Evolutionary conservation across 352 stramenopile species (phyloP).

Genomic region (Globisporangium radiosum): DNA sequence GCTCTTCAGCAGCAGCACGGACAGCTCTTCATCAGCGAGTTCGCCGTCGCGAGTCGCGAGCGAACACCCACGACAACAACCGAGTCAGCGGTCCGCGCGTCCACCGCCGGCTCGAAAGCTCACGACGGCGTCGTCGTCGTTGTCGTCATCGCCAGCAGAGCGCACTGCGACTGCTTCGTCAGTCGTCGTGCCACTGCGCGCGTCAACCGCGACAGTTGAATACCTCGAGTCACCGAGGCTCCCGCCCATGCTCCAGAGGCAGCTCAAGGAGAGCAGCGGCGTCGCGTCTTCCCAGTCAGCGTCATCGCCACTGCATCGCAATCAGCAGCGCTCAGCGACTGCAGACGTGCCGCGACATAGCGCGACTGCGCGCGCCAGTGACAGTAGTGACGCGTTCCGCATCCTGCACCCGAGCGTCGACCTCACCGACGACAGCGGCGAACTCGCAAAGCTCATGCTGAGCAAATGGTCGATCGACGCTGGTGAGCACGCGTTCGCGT

Average conservation of each 20-base stretch:
- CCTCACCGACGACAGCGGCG: conserved; percentile 41
- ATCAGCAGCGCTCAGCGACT: conserved; percentile 1
- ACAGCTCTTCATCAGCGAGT: not conserved
- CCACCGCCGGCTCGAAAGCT: conserved; percentile 3
- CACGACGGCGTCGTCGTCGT: not conserved
- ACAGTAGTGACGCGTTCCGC: conserved; percentile 29
- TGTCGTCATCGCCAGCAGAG: not conserved
- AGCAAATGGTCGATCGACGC: conserved; percentile 60
- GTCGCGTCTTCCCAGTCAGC: not conserved
- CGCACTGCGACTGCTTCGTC: not conserved
- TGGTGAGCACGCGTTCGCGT: conserved; percentile 48
- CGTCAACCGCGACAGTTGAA: conserved; percentile 24
- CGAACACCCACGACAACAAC: not conserved
- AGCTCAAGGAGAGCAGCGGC: conserved; percentile 4
- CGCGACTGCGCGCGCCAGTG: conserved; percentile 1
- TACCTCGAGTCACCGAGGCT: conserved; percentile 28
- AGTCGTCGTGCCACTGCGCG: conserved; percentile 18
- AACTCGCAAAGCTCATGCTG: conserved; percentile 53
- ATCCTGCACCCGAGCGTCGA: conserved; percentile 57
- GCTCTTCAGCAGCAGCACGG: conserved; percentile 5
- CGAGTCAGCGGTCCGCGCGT: conserved; percentile 4
- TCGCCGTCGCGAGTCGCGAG: not conserved
- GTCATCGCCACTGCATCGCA: not conserved
- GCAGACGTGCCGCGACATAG: not conserved
- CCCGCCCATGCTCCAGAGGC: conserved; percentile 30